Conservation (phyloP, 345 rosid genomes). For the Lagerstroemia speciosa region DNA sequence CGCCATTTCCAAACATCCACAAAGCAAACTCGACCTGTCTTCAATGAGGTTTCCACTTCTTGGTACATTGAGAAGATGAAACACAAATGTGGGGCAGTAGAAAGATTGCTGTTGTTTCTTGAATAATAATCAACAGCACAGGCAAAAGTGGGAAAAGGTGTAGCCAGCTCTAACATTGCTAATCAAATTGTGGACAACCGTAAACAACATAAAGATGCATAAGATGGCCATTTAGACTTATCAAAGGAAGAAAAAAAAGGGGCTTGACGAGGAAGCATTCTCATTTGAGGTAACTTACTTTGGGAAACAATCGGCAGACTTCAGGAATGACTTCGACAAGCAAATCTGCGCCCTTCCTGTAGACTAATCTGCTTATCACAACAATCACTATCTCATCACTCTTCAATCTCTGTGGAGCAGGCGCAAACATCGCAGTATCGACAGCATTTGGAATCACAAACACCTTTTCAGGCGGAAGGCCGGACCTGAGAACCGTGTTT, state of each 20-base stretch:
- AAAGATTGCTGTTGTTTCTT: no score
- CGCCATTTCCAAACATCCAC: not conserved
- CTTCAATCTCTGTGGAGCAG: constrained; percentile 47
- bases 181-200: not conserved
- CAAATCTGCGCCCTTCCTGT: constrained; percentile 92
- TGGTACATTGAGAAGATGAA: not conserved
- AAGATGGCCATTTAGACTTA: not conserved
- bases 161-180: not conserved
- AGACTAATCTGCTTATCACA: constrained; percentile 91
- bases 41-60: not conserved
- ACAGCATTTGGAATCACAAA: constrained; percentile 93
- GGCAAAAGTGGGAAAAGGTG: not conserved
- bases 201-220: not conserved
- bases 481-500: constrained; percentile 84
- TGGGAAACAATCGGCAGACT: constrained; percentile 60
- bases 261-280: not conserved
- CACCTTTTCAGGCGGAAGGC: constrained; percentile 79
- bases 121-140: no score
- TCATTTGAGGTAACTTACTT: constrained; percentile 43
- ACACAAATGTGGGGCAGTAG: no score
- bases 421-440: constrained; percentile 95
- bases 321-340: constrained; percentile 94
- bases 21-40: not conserved
- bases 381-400: constrained; percentile 63
- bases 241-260: not conserved